phyloP scores from a whole-genome alignment of 1,139 yeast genomes.

The Spathaspora jeffriesii region DNA sequence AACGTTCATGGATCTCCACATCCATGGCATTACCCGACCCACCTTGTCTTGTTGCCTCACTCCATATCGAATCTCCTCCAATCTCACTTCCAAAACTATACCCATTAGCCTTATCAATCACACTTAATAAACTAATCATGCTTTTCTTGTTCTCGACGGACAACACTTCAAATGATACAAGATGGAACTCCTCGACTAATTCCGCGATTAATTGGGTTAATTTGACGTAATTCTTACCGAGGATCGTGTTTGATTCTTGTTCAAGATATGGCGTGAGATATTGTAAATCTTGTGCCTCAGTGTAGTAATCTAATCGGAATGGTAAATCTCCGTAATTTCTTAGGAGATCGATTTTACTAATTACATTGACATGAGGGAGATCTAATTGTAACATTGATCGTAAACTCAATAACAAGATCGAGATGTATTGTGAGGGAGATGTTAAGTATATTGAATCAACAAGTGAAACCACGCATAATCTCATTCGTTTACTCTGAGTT shows the following conservation, averaged over 20 bases:
- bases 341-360: conserved; percentile 84
- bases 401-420: no score
- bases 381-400: conserved; percentile 95
- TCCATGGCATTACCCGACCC: conserved; percentile 46
- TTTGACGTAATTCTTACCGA: conserved; percentile 73
- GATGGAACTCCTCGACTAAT: conserved; percentile 88
- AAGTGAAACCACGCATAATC: no score
- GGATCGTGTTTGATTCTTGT: conserved; percentile 30
- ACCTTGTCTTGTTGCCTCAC: conserved; percentile 86
- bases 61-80: conserved; percentile 97
- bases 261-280: conserved; percentile 83
- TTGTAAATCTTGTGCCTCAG: conserved; percentile 74
- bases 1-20: conserved; percentile 88
- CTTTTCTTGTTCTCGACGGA: conserved; percentile 90
- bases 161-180: conserved; percentile 87
- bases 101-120: conserved; percentile 90
- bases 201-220: conserved; percentile 84
- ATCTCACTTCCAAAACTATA: conserved; percentile 91
- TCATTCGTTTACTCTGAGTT: no score
- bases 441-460: conserved; percentile 87
- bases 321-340: no score
- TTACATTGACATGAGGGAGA: conserved; percentile 88
- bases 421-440: conserved; percentile 93
- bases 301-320: no score
- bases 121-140: conserved; percentile 78